Evolutionary conservation across 2,329 filamentous ascomycete species (phyloP), one percentile per base, ranked within the genome.

Genomic region (Acrodontium crateriforme): DNA sequence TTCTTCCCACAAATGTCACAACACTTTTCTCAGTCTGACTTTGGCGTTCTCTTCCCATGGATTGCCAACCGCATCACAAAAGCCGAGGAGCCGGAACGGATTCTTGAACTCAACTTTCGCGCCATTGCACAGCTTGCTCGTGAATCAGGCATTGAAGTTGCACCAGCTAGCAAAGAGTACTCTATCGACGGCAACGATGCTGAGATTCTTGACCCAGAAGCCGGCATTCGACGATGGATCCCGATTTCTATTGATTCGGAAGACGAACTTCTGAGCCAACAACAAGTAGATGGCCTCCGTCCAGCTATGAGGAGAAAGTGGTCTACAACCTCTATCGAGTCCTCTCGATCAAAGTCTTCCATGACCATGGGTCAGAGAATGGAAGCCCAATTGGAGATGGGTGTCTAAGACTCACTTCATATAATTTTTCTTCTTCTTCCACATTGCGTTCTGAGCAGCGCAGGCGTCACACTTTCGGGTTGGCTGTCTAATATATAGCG

Each of bases 91-190:
- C 48, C 89, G 58, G 47, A 94, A 58, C 27, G 83, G 76, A 48
- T 93, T 71, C 55, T 93, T 67, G 47, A 89, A 56, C 61, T 98
- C 72, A 57, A 95, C 74, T 21, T 83, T 69, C 36, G 94, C 55
- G 36, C 94, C 66, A 44, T 94, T 54, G 55, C 94, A 74, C 45
- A 95, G 60, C 37, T 81, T 64, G 52, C 80, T 21, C 44, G 62
- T n/a, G 52, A 62, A 17, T 43, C 41, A 9, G 54, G 55, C 0
- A 41, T 55, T 2, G 52, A 60, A 34, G 52, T 65, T 3, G 56
- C 56, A 3, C n/a, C n/a, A n/a, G n/a, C n/a, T n/a, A n/a, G n/a
- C n/a, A n/a, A n/a, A n/a, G n/a, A n/a, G n/a, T n/a, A n/a, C n/a
- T n/a, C n/a, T n/a, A n/a, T n/a, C n/a, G 57, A 54, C 18, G 43